Percentiles rank a stretch among this genome's conserved stretches.
These are phyloP conservation scores for Candida silvatica DNA, from an alignment of 805 yeast species.

Conservation along the genomic window DNA sequence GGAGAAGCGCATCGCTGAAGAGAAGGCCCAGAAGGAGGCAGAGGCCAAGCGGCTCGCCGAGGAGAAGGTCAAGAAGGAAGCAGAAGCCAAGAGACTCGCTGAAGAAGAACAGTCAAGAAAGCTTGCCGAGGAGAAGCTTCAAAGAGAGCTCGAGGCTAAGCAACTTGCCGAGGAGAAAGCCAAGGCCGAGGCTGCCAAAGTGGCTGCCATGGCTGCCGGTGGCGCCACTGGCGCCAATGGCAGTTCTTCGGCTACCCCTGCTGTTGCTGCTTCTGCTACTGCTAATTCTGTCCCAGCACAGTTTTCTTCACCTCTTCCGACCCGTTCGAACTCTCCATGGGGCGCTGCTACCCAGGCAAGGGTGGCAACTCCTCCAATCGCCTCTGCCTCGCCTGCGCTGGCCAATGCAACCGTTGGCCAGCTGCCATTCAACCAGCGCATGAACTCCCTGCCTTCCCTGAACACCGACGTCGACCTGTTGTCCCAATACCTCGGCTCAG, in stretches of 20 bases:
- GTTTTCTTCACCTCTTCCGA: too few relatives aligned
- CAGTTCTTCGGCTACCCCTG: conserved; percentile 5
- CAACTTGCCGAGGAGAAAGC: neutral
- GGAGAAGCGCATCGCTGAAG: conserved; percentile 4
- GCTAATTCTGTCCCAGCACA: too few relatives aligned
- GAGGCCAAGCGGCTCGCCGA: conserved; percentile 25
- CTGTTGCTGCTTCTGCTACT: neutral
- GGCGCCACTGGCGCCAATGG: conserved; percentile 1
- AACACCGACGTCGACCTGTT: conserved; percentile 1
- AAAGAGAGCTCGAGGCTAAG: conserved; percentile 27
- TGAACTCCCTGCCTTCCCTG: too few relatives aligned
- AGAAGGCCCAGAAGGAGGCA: conserved; percentile 1
- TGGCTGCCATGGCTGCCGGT: neutral
- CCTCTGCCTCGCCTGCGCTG: too few relatives aligned
- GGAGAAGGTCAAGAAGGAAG: conserved; percentile 36
- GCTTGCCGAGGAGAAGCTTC: conserved; percentile 35
- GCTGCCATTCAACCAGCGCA: too few relatives aligned
- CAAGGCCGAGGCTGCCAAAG: neutral
- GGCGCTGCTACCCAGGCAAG: too few relatives aligned
- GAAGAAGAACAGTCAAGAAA: conserved; percentile 31
- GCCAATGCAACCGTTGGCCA: too few relatives aligned
- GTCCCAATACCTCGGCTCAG: conserved; percentile 1
- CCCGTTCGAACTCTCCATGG: too few relatives aligned
- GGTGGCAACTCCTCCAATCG: too few relatives aligned
- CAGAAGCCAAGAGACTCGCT: conserved; percentile 33